Base-by-base conservation (phyloP, 2,329 filamentous ascomycete genomes). In the Trichoderma sp. region DNA sequence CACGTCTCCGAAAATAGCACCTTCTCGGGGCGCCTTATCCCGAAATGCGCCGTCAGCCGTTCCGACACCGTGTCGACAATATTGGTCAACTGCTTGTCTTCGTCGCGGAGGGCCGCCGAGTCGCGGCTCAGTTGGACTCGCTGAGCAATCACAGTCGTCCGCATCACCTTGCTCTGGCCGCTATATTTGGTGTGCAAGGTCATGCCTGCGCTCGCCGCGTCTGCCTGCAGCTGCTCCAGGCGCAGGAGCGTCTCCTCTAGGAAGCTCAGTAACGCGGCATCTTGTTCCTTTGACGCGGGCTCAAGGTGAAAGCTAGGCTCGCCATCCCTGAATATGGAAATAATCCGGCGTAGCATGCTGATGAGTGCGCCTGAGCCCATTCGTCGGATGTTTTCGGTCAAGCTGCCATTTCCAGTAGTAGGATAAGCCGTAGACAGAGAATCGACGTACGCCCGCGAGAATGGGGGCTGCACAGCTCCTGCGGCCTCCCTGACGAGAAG, bases 111-210 rank as follows among this genome's bases (percentile, higher is more conserved):
- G 4, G 86, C 83, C 1, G 91, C 88, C 71, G 89, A 89, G 75
- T 93, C 89, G 70, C 88, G 90, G 78, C 90, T 92, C 48, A 95
- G 83, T 74, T 93, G 89, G 19, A 95, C 91, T 75, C 92, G 91
- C 74, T 94, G 91, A 17, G 91, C 91, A 60, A 94, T 88, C 35
- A 94, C 87, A 0, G 92, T 94, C 1, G 92, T 92, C 53, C 92
- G 85, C 48, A 92, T 79, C 52, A 90, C 88, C 71, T 88, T 89
- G 78, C 86, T 86, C 70, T 90, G 89, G 12, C 90, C 84, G 72
- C 90, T 90, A 77, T 95, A 91, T 75, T 90, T 90, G 79, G 90
- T 96, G 70, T 89, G 88, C 34, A 96, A 83, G 4, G 83, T 78
- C 42, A 80, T 81, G 10, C 82, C 80, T 4, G 80, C 75, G 53